Percentiles rank a stretch among this genome's conserved stretches.
phyloP scores from a whole-genome alignment of 768 basidiomycete genomes.

The Pholiota molesta region DNA sequence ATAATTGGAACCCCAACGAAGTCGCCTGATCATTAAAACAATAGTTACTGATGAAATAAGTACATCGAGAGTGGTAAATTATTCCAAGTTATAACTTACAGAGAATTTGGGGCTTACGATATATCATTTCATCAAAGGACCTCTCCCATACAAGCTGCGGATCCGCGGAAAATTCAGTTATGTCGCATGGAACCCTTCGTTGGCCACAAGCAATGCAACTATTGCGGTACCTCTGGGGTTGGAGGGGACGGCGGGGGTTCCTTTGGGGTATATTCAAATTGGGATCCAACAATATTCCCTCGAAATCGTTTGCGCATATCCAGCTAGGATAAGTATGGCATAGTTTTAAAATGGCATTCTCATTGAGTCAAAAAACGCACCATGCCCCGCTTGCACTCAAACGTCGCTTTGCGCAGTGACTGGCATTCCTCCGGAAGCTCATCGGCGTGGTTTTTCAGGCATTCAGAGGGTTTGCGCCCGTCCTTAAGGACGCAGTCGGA shows the following conservation, averaged over 20 bases:
- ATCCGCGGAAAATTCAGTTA: too few relatives aligned
- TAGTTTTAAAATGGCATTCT: too few relatives aligned
- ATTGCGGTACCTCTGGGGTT: background rate
- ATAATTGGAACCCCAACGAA: too few relatives aligned
- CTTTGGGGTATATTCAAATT: slow-evolving; percentile 46
- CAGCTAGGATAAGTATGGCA: slow-evolving; percentile 42
- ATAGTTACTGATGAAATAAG: too few relatives aligned
- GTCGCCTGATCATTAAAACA: too few relatives aligned
- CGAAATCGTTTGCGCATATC: slow-evolving; percentile 86
- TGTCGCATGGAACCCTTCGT: too few relatives aligned
- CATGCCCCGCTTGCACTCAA: slow-evolving; percentile 92
- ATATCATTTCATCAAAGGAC: too few relatives aligned
- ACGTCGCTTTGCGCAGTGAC: slow-evolving; percentile 77
- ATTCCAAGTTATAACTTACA: too few relatives aligned
- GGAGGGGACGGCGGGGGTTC: slow-evolving; percentile 19
- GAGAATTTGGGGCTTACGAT: too few relatives aligned
- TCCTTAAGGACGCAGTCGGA: slow-evolving; percentile 89
- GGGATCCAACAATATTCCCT: slow-evolving; percentile 66
- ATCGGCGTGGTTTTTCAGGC: slow-evolving; percentile 71
- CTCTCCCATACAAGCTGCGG: too few relatives aligned
- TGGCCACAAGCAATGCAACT: too few relatives aligned
- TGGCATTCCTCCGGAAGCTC: slow-evolving; percentile 85
- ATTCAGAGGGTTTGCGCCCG: slow-evolving; percentile 80
- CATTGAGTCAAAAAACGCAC: slow-evolving; percentile 41
- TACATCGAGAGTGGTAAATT: too few relatives aligned